Conservation (phyloP, 108 stramenopile genomes). For the Nannochloropsis oceanica region DNA sequence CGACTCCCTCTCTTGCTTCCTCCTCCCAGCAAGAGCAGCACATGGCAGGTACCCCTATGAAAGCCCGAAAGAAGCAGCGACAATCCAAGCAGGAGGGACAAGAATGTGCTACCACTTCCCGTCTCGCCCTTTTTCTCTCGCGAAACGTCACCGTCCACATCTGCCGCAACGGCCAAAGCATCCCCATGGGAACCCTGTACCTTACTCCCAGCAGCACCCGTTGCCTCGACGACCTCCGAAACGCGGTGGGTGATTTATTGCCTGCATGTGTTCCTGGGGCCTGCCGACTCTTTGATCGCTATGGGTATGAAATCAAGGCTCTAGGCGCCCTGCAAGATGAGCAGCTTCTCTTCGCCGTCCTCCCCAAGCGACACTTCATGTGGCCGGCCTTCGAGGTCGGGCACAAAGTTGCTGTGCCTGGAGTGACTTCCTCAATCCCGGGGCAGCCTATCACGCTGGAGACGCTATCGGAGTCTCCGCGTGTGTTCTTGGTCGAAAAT, state of each 20-base stretch:
- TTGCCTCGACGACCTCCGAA: not conserved
- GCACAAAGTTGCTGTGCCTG: not conserved
- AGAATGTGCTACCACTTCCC: not conserved
- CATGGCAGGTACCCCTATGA: too few relatives aligned
- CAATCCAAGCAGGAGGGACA: not conserved
- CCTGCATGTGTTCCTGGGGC: not conserved
- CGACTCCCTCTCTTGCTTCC: too few relatives aligned
- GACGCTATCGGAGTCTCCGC: constrained; percentile 24
- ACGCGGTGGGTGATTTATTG: not conserved
- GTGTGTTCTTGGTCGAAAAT: constrained; percentile 25
- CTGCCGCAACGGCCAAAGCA: not conserved
- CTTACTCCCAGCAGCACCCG: not conserved
- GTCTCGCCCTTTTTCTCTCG: not conserved
- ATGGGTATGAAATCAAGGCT: not conserved
- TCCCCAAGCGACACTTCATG: not conserved
- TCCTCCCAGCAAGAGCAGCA: too few relatives aligned
- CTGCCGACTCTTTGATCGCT: not conserved
- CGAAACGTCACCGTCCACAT: not conserved
- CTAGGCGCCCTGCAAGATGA: not conserved
- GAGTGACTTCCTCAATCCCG: not conserved
- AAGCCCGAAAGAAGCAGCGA: not conserved
- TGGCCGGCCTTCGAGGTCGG: not conserved
- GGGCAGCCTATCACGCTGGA: constrained; percentile 25
- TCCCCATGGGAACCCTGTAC: not conserved
- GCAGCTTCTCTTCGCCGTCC: not conserved